phyloP scores from a whole-genome alignment of 2,329 filamentous ascomycete genomes.

The Didymella sp. region DNA sequence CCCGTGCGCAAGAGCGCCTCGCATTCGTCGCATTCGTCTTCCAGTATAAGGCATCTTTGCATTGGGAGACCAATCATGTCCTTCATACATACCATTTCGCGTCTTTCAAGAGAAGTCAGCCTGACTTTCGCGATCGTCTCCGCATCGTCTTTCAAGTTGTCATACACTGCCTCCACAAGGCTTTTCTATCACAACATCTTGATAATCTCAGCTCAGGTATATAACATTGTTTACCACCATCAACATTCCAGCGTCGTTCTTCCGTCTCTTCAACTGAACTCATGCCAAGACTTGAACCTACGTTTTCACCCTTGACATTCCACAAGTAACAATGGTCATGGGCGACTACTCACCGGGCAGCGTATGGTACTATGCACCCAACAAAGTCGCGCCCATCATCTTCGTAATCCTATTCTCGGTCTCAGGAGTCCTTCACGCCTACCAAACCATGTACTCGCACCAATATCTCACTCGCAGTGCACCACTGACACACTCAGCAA shows the following conservation, averaged over 20 bases:
- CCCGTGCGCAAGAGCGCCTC: constrained; percentile 15
- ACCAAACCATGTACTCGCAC: constrained; percentile 61
- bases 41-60: neutral
- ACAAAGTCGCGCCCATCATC: constrained; percentile 61
- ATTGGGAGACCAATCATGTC: neutral
- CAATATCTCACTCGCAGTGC: neutral
- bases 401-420: constrained; percentile 59
- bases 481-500: constrained; percentile 47
- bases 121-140: constrained; percentile 1
- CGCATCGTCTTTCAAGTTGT: neutral
- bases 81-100: neutral
- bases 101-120: neutral
- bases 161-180: constrained; percentile 5
- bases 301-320: neutral
- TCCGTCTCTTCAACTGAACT: neutral
- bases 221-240: neutral
- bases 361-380: constrained; percentile 59
- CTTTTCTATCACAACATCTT: neutral
- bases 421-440: constrained; percentile 59
- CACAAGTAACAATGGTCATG: constrained; percentile 35
- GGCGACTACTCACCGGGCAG: constrained; percentile 46
- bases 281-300: neutral
- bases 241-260: neutral
- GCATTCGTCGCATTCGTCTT: constrained; percentile 40
- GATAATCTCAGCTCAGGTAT: neutral